These are phyloP conservation scores for Spinacia oleracea DNA, from an alignment of 179 eudicot species.

Conservation along the genomic window DNA sequence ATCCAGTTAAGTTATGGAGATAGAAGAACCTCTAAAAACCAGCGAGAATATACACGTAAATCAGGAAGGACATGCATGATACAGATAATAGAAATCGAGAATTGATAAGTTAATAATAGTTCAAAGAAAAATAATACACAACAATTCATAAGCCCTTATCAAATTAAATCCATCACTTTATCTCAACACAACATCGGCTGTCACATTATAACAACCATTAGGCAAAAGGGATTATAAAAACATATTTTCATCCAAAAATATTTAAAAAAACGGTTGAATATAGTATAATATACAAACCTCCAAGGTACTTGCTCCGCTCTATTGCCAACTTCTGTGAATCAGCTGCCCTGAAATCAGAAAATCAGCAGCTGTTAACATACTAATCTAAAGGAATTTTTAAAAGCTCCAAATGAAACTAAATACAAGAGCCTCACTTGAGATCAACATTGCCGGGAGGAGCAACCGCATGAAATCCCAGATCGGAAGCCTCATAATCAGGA, in stretches of 20 bases:
- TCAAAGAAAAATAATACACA: background rate
- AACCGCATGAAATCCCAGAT: slow-evolving; percentile 91
- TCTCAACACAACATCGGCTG: background rate
- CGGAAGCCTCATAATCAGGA: slow-evolving; percentile 88
- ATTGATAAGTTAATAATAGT: background rate
- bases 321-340: slow-evolving; percentile 90
- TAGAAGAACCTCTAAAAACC: background rate
- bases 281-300: slow-evolving; percentile 55
- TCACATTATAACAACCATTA: background rate
- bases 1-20: background rate
- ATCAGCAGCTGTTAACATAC: slow-evolving; percentile 26
- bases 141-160: background rate
- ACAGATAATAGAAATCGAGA: background rate
- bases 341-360: slow-evolving; percentile 42
- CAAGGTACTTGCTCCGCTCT: slow-evolving; percentile 99
- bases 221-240: background rate
- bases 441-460: slow-evolving; percentile 92
- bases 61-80: background rate
- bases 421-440: slow-evolving; percentile 48
- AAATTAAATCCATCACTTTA: background rate
- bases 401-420: background rate
- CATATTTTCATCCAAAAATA: background rate
- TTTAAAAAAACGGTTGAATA: background rate
- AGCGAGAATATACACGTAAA: background rate
- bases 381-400: background rate